Percentiles rank a stretch among this genome's conserved stretches.
Evolutionary conservation across 495 filamentous ascomycete species (phyloP).

Genomic region (Parathielavia hyrcaniae): DNA sequence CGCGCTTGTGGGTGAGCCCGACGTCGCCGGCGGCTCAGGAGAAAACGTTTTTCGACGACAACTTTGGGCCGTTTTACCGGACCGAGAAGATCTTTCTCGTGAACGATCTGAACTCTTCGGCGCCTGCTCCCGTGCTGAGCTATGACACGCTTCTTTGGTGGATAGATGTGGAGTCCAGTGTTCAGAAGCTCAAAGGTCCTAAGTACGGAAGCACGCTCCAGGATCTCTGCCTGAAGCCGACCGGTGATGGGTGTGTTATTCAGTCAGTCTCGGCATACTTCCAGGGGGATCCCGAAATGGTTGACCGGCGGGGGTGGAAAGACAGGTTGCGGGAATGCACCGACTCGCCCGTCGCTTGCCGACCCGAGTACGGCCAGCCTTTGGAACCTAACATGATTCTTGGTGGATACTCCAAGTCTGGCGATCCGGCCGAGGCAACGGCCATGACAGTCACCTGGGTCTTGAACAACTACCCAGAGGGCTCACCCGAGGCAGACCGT

Average conservation of each 20-base stretch:
- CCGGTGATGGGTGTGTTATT: slow-evolving; percentile 81
- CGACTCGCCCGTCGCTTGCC: slow-evolving; percentile 70
- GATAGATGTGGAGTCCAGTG: slow-evolving; percentile 78
- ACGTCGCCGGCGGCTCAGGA: slow-evolving; percentile 84
- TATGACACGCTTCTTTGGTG: slow-evolving; percentile 90
- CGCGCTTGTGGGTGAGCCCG: slow-evolving; percentile 90
- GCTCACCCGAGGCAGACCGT: slow-evolving; percentile 55
- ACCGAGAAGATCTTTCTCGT: slow-evolving; percentile 90
- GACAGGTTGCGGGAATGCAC: slow-evolving; percentile 62
- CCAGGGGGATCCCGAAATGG: slow-evolving; percentile 51
- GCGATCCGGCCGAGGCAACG: slow-evolving; percentile 62
- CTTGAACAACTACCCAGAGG: slow-evolving; percentile 79
- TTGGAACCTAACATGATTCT: slow-evolving; percentile 78
- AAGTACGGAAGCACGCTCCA: slow-evolving; percentile 59
- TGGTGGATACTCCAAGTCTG: slow-evolving; percentile 65
- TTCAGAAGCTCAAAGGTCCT: slow-evolving; percentile 61
- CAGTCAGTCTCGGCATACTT: slow-evolving; percentile 88
- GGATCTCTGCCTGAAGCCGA: slow-evolving; percentile 91
- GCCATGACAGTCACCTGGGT: slow-evolving; percentile 94
- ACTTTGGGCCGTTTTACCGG: slow-evolving; percentile 93
- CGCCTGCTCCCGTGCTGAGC: slow-evolving; percentile 68
- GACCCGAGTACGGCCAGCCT: slow-evolving; percentile 81
- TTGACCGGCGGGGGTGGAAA: slow-evolving; percentile 63
- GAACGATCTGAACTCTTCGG: slow-evolving; percentile 65
- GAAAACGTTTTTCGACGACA: slow-evolving; percentile 89